A percentile compares a stretch with the other conserved stretches of the same genome.
These are phyloP conservation scores for Russula dissimulans DNA, from an alignment of 768 basidiomycete genomes.

Conservation along the genomic window DNA sequence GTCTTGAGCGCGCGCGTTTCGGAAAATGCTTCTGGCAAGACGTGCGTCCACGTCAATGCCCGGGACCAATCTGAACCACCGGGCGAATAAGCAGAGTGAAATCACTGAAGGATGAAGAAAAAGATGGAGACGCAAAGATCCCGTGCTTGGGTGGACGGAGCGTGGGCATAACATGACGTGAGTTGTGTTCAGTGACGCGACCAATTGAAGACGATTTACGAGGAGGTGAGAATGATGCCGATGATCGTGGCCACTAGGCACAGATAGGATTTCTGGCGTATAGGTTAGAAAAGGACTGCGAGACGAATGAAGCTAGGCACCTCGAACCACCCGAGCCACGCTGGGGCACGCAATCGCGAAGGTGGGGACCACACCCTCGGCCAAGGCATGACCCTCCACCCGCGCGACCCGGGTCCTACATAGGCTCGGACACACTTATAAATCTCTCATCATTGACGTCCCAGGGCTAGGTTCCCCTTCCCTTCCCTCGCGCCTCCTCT, in stretches of 20 bases:
- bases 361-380: background rate
- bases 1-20: constrained; percentile 12
- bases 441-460: too few species aligned
- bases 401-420: background rate
- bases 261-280: too few species aligned
- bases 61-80: background rate
- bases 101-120: background rate
- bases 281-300: too few species aligned
- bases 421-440: too few species aligned
- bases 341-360: background rate
- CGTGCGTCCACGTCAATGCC: constrained; percentile 9
- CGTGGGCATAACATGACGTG: too few species aligned
- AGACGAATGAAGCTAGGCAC: background rate
- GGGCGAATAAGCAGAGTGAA: background rate
- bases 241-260: too few species aligned
- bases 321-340: background rate
- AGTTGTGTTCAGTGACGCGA: too few species aligned
- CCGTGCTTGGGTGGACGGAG: too few species aligned
- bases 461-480: too few species aligned
- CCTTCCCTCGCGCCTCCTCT: too few species aligned
- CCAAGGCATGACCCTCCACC: background rate
- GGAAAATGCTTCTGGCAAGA: background rate
- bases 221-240: too few species aligned
- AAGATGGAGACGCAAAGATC: background rate
- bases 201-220: too few species aligned